Percentiles rank a stretch among this genome's conserved stretches.
Evolutionary conservation across 495 filamentous ascomycete species (phyloP).

Genomic region (Lindgomyces ingoldianus): DNA sequence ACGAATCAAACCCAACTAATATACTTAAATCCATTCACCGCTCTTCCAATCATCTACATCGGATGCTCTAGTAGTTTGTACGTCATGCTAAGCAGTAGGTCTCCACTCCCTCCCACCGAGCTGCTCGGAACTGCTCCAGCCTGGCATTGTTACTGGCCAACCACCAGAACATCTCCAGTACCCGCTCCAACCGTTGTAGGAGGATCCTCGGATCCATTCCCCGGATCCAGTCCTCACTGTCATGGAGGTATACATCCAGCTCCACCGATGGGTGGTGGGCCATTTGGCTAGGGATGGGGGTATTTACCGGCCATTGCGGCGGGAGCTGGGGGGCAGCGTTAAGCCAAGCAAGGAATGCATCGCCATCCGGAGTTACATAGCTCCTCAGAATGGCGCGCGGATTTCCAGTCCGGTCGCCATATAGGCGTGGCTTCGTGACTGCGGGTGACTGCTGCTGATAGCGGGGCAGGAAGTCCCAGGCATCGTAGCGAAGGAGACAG

Average conservation of each 20-base stretch:
- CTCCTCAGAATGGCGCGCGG: constrained; percentile 13
- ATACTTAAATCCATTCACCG: too few relatives aligned
- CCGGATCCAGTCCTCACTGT: constrained; percentile 2
- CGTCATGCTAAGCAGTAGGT: too few relatives aligned
- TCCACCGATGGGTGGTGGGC: background rate
- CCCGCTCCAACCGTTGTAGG: background rate
- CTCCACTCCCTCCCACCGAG: too few relatives aligned
- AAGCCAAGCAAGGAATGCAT: constrained; percentile 11
- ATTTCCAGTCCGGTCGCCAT: background rate
- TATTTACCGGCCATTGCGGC: too few relatives aligned
- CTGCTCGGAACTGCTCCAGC: background rate
- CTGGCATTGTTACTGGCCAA: background rate
- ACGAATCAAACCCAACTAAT: too few relatives aligned
- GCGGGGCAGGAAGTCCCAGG: background rate
- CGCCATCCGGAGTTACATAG: constrained; percentile 2
- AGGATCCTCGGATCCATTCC: background rate
- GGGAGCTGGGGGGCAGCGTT: background rate
- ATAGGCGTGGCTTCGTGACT: background rate
- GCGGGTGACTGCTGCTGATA: background rate
- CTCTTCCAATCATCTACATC: too few relatives aligned
- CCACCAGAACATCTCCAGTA: constrained; percentile 18
- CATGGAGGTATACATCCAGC: background rate
- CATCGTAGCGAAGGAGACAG: constrained; percentile 17
- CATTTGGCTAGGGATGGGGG: background rate
- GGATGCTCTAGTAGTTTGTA: too few relatives aligned